These are phyloP conservation scores for Trichoderma koningiopsis DNA, from an alignment of 2,329 filamentous ascomycete genomes.

Conservation along the genomic window DNA sequence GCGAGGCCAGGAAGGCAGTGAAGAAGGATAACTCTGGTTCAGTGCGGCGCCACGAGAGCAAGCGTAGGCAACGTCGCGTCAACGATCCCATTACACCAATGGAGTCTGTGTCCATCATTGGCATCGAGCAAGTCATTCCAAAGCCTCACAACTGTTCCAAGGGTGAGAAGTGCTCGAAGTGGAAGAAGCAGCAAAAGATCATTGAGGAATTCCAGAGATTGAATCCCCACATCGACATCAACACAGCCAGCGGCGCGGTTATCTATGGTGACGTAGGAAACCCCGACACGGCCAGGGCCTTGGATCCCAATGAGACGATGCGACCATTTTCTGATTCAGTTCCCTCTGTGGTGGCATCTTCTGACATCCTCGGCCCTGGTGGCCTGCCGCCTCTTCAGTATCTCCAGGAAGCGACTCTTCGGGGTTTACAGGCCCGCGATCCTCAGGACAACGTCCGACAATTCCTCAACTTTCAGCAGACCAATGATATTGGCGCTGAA, in stretches of 20 bases:
- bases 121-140: constrained; percentile 85
- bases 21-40: constrained; percentile 42
- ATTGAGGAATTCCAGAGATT: constrained; percentile 75
- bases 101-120: constrained; percentile 88
- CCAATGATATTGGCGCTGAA: constrained; percentile 50
- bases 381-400: constrained; percentile 64
- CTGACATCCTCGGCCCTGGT: constrained; percentile 79
- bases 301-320: constrained; percentile 57
- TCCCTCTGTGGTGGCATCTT: constrained; percentile 86
- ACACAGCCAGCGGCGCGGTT: constrained; percentile 61
- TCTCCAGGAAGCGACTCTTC: constrained; percentile 73
- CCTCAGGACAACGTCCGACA: constrained; percentile 92
- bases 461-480: constrained; percentile 82
- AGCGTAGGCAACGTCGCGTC: constrained; percentile 45
- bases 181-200: constrained; percentile 75
- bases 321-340: constrained; percentile 74
- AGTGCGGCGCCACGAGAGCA: constrained; percentile 46
- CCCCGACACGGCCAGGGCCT: constrained; percentile 61
- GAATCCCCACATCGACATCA: constrained; percentile 64
- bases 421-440: constrained; percentile 70
- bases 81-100: constrained; percentile 74
- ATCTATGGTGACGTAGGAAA: constrained; percentile 80
- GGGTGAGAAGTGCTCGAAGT: constrained; percentile 83
- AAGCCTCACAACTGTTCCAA: constrained; percentile 84
- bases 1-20: constrained; percentile 51